A percentile compares a stretch with the other conserved stretches of the same genome.
These are phyloP conservation scores for Boletus subparvulus DNA, from an alignment of 768 basidiomycete species.

Conservation along the genomic window DNA sequence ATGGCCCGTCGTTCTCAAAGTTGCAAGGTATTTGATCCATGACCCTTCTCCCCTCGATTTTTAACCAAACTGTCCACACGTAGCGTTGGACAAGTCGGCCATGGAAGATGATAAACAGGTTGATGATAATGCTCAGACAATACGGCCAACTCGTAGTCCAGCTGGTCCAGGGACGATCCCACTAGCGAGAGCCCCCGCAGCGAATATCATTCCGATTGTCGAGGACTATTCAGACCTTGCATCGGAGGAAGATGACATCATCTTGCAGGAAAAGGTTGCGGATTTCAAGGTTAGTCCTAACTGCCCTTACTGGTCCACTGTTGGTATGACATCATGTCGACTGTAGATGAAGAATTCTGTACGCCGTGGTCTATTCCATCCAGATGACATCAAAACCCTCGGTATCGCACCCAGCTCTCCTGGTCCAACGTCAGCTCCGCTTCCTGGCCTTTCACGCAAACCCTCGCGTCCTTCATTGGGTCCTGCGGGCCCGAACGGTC, in stretches of 20 bases:
- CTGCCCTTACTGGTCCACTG: not conserved
- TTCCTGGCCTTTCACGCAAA: slow-evolving; percentile 54
- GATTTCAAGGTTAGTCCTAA: slow-evolving; percentile 67
- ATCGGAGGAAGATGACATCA: slow-evolving; percentile 71
- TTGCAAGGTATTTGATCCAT: slow-evolving; percentile 49
- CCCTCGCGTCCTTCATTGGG: slow-evolving; percentile 54
- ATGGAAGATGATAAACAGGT: slow-evolving; percentile 55
- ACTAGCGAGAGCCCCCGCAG: slow-evolving; percentile 59
- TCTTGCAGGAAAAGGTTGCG: slow-evolving; percentile 74
- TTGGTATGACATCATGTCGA: not conserved
- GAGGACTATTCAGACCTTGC: slow-evolving; percentile 93
- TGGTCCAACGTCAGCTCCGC: slow-evolving; percentile 66
- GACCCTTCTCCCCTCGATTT: not conserved
- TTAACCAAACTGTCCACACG: not conserved
- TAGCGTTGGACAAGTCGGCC: slow-evolving; percentile 63
- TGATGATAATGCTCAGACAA: slow-evolving; percentile 81
- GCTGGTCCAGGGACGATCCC: slow-evolving; percentile 48
- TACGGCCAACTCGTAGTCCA: slow-evolving; percentile 74
- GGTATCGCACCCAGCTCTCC: slow-evolving; percentile 52
- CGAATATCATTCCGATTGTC: slow-evolving; percentile 63
- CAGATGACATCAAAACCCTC: slow-evolving; percentile 82
- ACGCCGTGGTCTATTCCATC: slow-evolving; percentile 80
- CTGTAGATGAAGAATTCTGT: slow-evolving; percentile 65
- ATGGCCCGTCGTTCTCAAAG: slow-evolving; percentile 86
- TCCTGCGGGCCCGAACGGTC: slow-evolving; percentile 36